Evolutionary conservation across 257 asterid species (phyloP).

Genomic region (Catharanthus roseus): DNA sequence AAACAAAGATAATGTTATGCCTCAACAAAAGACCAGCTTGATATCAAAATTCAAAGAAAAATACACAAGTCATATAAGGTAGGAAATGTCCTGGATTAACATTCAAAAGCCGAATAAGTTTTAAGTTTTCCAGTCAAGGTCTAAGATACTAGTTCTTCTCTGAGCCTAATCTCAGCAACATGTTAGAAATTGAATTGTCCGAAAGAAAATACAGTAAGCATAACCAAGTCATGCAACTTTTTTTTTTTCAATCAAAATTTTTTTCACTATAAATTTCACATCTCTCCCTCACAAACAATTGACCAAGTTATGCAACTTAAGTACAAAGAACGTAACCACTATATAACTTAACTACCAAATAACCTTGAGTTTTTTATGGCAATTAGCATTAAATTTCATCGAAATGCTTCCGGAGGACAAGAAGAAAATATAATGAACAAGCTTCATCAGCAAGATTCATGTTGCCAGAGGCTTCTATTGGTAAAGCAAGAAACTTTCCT

Average conservation of each 20-base stretch:
- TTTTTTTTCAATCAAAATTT: too few species aligned
- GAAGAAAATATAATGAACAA: not conserved
- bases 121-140: not conserved
- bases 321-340: too few species aligned
- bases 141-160: not conserved
- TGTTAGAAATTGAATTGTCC: not conserved
- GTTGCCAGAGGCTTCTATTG: not conserved
- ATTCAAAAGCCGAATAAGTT: not conserved
- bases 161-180: not conserved
- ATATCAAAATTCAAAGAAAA: not conserved
- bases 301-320: too few species aligned
- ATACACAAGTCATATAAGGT: not conserved
- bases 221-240: not conserved
- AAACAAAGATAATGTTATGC: too few species aligned
- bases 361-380: too few species aligned
- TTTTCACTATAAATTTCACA: too few species aligned
- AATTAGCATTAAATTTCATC: too few species aligned
- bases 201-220: not conserved
- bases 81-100: not conserved
- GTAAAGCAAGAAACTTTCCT: not conserved
- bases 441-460: not conserved
- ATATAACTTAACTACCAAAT: too few species aligned
- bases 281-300: too few species aligned
- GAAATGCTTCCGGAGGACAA: too few species aligned
- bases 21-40: too few species aligned